phyloP scores from a whole-genome alignment of 306 rosid species.

The Vigna mungo region DNA sequence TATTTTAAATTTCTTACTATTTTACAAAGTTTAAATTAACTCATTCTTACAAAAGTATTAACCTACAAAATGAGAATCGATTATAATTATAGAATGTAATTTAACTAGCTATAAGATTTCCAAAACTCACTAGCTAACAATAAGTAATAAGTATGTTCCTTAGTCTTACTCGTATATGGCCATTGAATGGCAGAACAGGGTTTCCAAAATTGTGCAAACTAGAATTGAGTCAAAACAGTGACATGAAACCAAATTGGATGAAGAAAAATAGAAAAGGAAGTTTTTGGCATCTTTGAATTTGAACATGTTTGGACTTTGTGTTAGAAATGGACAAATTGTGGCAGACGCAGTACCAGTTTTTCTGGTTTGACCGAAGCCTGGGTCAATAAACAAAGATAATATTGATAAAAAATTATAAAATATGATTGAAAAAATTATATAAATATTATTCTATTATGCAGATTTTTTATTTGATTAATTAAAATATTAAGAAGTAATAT shows the following conservation, averaged over 20 bases:
- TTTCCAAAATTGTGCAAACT: conserved; percentile 27
- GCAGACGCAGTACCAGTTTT: conserved; percentile 7
- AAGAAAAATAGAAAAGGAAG: conserved; percentile 9
- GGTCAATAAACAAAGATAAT: conserved; percentile 18
- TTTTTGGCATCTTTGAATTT: conserved; percentile 28
- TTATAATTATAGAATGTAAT: too few relatives aligned
- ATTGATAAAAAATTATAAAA: neutral
- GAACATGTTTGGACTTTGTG: conserved; percentile 16
- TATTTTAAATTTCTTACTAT: too few relatives aligned
- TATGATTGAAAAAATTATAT: neutral
- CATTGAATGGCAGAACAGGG: conserved; percentile 28
- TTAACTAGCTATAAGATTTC: too few relatives aligned
- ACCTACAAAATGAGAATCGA: too few relatives aligned
- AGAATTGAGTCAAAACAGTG: conserved; percentile 20
- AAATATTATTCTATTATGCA: neutral
- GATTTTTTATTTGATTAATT: neutral
- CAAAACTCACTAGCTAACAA: too few relatives aligned
- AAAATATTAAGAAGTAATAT: too few relatives aligned
- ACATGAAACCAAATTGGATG: neutral
- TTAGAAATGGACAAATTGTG: conserved; percentile 15
- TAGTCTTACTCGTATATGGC: neutral
- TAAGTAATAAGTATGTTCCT: neutral
- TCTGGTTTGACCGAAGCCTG: conserved; percentile 30
- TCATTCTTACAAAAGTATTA: too few relatives aligned
- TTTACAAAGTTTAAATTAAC: too few relatives aligned